Evolutionary conservation across 164 flowering plant species (phyloP).

Genomic region (Nelumbo lutea): DNA sequence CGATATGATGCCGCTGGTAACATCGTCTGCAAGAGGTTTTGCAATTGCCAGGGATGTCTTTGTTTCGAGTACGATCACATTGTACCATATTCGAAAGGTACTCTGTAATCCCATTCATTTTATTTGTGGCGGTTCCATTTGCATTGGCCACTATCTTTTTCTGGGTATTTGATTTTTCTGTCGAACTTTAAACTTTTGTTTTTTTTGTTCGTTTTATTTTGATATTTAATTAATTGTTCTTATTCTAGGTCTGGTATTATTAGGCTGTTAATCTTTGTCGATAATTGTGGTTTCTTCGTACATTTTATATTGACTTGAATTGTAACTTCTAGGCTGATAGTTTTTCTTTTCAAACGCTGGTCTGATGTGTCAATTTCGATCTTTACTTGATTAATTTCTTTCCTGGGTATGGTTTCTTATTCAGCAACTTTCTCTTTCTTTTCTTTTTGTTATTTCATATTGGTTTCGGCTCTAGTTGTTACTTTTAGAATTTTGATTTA

Average conservation of each 20-base stretch:
- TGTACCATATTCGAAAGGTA: slow-evolving; percentile 95
- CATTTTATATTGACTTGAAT: too few relatives aligned
- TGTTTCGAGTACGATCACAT: slow-evolving; percentile 98
- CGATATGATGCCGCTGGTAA: slow-evolving; percentile 94
- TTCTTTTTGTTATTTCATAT: not conserved
- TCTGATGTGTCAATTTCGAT: too few relatives aligned
- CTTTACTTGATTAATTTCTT: too few relatives aligned
- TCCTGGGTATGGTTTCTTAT: not conserved
- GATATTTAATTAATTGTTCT: too few relatives aligned
- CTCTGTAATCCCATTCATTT: not conserved
- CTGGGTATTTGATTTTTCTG: not conserved
- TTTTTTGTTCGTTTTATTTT: not conserved
- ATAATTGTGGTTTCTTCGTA: too few relatives aligned
- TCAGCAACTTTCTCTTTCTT: not conserved
- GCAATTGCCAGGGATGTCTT: slow-evolving; percentile 88
- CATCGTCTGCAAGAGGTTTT: slow-evolving; percentile 92
- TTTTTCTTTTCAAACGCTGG: too few relatives aligned
- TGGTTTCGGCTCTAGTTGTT: not conserved
- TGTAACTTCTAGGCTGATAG: too few relatives aligned
- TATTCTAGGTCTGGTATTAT: too few relatives aligned
- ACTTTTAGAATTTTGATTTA: not conserved
- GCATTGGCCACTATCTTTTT: not conserved
- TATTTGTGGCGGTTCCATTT: not conserved
- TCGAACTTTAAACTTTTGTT: too few relatives aligned
- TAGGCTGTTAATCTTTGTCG: too few relatives aligned